phyloP scores from a whole-genome alignment of 2,329 filamentous ascomycete species.

The Botrytis sinoallii region DNA sequence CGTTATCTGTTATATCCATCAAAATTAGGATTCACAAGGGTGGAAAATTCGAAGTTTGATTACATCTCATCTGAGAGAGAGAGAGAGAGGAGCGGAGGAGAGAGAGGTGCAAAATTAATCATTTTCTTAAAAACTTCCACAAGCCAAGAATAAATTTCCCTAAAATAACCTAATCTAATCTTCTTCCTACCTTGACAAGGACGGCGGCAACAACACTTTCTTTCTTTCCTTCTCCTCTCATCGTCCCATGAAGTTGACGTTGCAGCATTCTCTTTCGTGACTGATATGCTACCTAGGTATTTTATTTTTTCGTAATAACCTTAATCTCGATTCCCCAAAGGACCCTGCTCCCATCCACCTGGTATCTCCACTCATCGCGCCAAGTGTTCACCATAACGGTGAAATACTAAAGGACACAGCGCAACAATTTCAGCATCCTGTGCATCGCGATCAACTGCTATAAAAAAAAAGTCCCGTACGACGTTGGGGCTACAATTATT shows the following conservation, averaged over 20 bases:
- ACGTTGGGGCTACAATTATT: conserved; percentile 20
- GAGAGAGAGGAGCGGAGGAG: background rate
- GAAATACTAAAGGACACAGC: conserved; percentile 20
- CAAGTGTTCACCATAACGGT: conserved; percentile 18
- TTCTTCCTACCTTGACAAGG: background rate
- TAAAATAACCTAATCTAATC: background rate
- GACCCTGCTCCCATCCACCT: conserved; percentile 3
- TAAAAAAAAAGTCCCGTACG: background rate
- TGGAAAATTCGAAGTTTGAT: conserved; percentile 5
- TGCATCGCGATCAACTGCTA: conserved; percentile 12
- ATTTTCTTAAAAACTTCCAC: background rate
- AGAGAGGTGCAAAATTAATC: background rate
- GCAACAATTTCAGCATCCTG: conserved; percentile 15
- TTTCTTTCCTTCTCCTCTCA: background rate
- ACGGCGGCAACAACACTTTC: background rate
- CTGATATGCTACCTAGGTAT: background rate
- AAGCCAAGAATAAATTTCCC: conserved; percentile 18
- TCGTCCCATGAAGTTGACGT: conserved; percentile 1
- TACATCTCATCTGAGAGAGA: background rate
- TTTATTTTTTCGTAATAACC: background rate
- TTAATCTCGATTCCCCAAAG: conserved; percentile 6
- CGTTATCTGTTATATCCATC: background rate
- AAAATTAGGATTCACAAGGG: background rate
- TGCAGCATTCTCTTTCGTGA: conserved; percentile 5
- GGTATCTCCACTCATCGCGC: conserved; percentile 18